Evolutionary conservation across 2,329 filamentous ascomycete genomes (phyloP).

Genomic region (Elsinoe perseae): DNA sequence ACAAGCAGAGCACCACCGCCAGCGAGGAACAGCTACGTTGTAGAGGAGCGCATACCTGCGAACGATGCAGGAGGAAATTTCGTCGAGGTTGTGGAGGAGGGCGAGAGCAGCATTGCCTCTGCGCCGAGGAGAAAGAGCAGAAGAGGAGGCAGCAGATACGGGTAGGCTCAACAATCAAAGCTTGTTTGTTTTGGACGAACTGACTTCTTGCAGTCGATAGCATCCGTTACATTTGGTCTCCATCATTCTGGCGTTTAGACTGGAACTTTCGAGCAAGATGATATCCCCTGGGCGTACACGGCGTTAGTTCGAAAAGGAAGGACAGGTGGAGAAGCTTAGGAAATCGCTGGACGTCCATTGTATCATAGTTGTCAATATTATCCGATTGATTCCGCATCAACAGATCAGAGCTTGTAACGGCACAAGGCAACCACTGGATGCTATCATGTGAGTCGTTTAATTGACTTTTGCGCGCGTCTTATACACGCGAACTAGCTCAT

Average conservation of each 20-base stretch:
- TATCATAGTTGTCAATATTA: not conserved
- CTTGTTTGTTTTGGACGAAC: not conserved
- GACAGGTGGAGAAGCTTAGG: not conserved
- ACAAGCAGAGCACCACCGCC: slow-evolving; percentile 18
- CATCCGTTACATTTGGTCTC: not conserved
- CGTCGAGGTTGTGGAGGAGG: slow-evolving; percentile 53
- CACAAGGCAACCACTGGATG: no score
- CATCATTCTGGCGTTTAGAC: not conserved
- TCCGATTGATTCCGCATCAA: not conserved
- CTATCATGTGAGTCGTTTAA: not conserved
- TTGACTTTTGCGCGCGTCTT: not conserved
- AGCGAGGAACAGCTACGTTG: slow-evolving; percentile 29
- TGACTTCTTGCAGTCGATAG: not conserved
- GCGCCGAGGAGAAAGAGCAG: slow-evolving; percentile 33
- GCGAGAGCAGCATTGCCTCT: slow-evolving; percentile 35
- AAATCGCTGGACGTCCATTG: not conserved
- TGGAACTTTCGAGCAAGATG: not conserved
- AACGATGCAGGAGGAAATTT: slow-evolving; percentile 46
- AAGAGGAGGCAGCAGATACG: slow-evolving; percentile 27
- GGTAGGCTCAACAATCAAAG: not conserved
- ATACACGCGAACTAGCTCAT: not conserved
- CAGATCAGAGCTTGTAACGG: not conserved
- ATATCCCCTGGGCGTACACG: not conserved
- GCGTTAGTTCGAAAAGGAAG: not conserved
- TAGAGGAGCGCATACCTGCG: slow-evolving; percentile 35